Evolutionary conservation across 148 eudicot species (phyloP).

Genomic region (Bassia scoparia): DNA sequence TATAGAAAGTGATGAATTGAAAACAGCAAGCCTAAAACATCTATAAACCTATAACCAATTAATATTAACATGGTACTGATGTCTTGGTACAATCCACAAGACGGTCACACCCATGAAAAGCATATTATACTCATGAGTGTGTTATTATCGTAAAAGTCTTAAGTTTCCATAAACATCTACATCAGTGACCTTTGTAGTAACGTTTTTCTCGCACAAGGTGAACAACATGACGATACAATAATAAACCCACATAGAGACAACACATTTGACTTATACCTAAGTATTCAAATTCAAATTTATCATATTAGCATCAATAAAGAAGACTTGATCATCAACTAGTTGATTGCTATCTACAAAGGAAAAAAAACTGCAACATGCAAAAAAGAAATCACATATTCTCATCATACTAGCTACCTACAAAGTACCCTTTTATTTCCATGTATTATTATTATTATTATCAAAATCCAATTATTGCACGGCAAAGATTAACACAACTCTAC

Average conservation of each 20-base stretch:
- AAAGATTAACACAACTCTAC: neutral
- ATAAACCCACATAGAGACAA: neutral
- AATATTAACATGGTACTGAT: neutral
- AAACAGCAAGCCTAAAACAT: slow-evolving; percentile 4
- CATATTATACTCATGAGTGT: neutral
- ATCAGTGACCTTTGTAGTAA: too few species aligned
- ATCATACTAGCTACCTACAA: neutral
- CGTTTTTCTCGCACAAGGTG: too few species aligned
- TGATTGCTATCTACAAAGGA: neutral
- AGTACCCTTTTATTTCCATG: neutral
- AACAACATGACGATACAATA: too few species aligned
- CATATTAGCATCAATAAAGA: slow-evolving; percentile 11
- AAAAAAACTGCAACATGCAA: slow-evolving; percentile 9
- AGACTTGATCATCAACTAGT: neutral
- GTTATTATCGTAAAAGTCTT: neutral
- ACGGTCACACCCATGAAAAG: slow-evolving; percentile 5
- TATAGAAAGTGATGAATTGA: neutral
- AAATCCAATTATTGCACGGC: slow-evolving; percentile 4
- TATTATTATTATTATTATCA: neutral
- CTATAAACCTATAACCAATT: neutral
- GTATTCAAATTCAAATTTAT: neutral
- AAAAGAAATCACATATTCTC: slow-evolving; percentile 3
- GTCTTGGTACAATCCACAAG: slow-evolving; percentile 13
- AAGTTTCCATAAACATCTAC: neutral
- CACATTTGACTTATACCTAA: slow-evolving; percentile 4